A percentile compares a stretch with the other conserved stretches of the same genome.
These are phyloP conservation scores for Botryotinia narcissicola DNA, from an alignment of 2,329 filamentous ascomycete species.

Conservation along the genomic window DNA sequence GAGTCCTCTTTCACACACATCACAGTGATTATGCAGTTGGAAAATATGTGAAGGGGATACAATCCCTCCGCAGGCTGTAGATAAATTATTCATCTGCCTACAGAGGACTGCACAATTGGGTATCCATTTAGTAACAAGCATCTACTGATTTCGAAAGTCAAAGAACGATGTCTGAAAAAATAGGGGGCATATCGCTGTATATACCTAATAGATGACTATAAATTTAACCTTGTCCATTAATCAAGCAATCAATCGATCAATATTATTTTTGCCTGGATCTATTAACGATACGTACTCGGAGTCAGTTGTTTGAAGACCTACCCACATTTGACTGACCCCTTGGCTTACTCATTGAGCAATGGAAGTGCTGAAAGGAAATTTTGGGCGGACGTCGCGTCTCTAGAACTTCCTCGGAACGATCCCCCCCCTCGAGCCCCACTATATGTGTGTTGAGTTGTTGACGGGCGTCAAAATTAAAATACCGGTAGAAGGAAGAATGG, in stretches of 20 bases:
- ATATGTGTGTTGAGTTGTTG: background rate
- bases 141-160: background rate
- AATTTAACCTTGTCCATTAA: background rate
- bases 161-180: background rate
- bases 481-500: slow-evolving; percentile 1
- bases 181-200: background rate
- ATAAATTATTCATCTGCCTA: background rate
- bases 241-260: background rate
- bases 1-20: background rate
- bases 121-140: background rate
- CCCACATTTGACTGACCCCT: background rate
- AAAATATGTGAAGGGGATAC: background rate
- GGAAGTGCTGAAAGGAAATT: background rate
- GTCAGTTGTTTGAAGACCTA: background rate
- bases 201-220: background rate
- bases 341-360: slow-evolving; percentile 6
- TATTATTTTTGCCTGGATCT: background rate
- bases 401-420: slow-evolving; percentile 9
- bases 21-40: background rate
- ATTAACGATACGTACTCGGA: background rate
- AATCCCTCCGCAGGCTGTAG: background rate
- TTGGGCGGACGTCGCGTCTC: slow-evolving; percentile 8
- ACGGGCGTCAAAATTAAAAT: background rate
- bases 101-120: background rate
- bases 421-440: background rate